Evolutionary conservation across 75 land plant genomes (phyloP).

Genomic region (Picea sitchensis): DNA sequence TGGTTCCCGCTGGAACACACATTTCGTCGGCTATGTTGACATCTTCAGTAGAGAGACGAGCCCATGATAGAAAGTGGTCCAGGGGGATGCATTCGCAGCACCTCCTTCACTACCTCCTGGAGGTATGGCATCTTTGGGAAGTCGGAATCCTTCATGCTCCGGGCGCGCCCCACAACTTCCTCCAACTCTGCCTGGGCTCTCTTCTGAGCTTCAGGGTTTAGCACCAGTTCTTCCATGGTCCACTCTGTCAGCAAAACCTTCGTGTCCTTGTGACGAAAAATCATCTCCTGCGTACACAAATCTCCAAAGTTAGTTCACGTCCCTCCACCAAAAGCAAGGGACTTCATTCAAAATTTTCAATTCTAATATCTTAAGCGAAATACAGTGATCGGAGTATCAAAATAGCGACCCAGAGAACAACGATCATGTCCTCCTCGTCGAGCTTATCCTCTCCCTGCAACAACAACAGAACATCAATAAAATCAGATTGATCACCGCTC

Average conservation of each 20-base stretch:
- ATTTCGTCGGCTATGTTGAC: no score
- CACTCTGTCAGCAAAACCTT: constrained; percentile 48
- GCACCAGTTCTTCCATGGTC: constrained; percentile 42
- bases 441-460: constrained; percentile 26
- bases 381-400: background rate
- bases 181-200: constrained; percentile 15
- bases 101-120: no score
- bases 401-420: constrained; percentile 44
- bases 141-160: no score
- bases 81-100: no score
- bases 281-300: constrained; percentile 43
- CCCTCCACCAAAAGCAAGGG: background rate
- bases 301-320: background rate
- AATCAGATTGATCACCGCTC: constrained; percentile 18
- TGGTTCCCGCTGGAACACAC: constrained; percentile 16
- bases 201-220: constrained; percentile 30
- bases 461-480: constrained; percentile 48
- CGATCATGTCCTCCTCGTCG: constrained; percentile 34
- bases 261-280: constrained; percentile 54
- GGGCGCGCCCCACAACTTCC: no score
- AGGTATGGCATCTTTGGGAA: no score
- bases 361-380: background rate
- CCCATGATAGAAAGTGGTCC: no score
- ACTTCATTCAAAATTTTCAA: no score
- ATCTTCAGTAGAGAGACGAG: no score